Evolutionary conservation across 352 stramenopile genomes (phyloP).

Genomic region (Pythium grandisporangium): DNA sequence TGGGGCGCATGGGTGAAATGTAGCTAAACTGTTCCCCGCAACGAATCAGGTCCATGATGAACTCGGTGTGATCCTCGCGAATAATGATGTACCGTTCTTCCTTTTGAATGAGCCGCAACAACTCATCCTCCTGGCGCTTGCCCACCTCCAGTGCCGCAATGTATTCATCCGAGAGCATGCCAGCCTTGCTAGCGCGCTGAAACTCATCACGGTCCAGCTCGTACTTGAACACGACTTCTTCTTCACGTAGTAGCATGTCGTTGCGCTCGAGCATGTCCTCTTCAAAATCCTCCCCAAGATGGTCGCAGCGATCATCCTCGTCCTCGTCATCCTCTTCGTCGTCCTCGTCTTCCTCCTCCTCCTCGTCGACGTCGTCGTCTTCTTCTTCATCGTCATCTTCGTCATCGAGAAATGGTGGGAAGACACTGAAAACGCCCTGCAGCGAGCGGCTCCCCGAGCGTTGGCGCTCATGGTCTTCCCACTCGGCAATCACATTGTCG

Average conservation of each 20-base stretch:
- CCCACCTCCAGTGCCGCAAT: neutral
- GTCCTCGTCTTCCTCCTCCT: slow-evolving; percentile 43
- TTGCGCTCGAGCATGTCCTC: slow-evolving; percentile 27
- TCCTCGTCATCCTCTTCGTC: slow-evolving; percentile 22
- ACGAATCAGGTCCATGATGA: slow-evolving; percentile 75
- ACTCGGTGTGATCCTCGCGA: slow-evolving; percentile 67
- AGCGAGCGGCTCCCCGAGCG: slow-evolving; percentile 55
- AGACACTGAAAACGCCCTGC: slow-evolving; percentile 70
- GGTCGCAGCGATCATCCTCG: slow-evolving; percentile 13
- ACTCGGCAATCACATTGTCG: slow-evolving; percentile 77
- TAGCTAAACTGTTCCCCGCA: slow-evolving; percentile 70
- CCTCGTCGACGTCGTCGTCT: slow-evolving; percentile 41
- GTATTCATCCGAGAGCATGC: neutral
- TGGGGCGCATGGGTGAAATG: slow-evolving; percentile 26
- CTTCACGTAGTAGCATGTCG: slow-evolving; percentile 38
- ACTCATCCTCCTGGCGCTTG: slow-evolving; percentile 17
- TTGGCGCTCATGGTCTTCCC: slow-evolving; percentile 65
- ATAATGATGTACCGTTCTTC: slow-evolving; percentile 83
- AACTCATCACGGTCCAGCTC: slow-evolving; percentile 43
- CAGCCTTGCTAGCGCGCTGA: slow-evolving; percentile 6
- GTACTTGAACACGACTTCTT: slow-evolving; percentile 69
- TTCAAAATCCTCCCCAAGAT: slow-evolving; percentile 12
- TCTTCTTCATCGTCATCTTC: slow-evolving; percentile 59
- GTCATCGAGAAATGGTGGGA: slow-evolving; percentile 63
- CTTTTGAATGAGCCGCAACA: slow-evolving; percentile 67